Conservation (phyloP, 1,139 yeast genomes). For the Sugiyamaella neomexicana region DNA sequence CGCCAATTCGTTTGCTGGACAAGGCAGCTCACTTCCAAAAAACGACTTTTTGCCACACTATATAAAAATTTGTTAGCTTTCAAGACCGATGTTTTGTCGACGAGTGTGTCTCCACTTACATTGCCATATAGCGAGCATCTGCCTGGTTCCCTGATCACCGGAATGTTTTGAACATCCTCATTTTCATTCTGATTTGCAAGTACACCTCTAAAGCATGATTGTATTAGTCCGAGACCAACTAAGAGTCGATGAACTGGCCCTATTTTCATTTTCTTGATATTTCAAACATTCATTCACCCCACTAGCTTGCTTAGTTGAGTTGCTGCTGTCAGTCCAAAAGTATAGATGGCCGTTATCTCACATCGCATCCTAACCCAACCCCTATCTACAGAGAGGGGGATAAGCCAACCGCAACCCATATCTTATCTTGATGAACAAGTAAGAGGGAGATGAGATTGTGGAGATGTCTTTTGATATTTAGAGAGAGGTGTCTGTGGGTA, state of each 20-base stretch:
- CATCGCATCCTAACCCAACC: neutral
- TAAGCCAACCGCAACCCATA: neutral
- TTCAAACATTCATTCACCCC: neutral
- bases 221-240: neutral
- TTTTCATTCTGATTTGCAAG: neutral
- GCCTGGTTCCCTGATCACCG: slow-evolving; percentile 33
- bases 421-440: neutral
- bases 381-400: neutral
- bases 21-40: slow-evolving; percentile 80
- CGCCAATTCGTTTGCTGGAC: slow-evolving; percentile 59
- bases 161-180: neutral
- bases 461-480: neutral
- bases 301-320: neutral
- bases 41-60: slow-evolving; percentile 76
- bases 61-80: neutral
- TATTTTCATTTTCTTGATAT: neutral
- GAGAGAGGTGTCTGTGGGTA: neutral
- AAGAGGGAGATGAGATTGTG: too few relatives aligned
- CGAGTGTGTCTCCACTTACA: slow-evolving; percentile 25
- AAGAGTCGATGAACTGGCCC: neutral
- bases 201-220: neutral
- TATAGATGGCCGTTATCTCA: neutral
- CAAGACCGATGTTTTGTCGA: neutral
- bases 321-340: too few relatives aligned
- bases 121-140: slow-evolving; percentile 55